Evolutionary conservation across 441 rosid genomes (phyloP).

Genomic region (Adansonia gregorii): DNA sequence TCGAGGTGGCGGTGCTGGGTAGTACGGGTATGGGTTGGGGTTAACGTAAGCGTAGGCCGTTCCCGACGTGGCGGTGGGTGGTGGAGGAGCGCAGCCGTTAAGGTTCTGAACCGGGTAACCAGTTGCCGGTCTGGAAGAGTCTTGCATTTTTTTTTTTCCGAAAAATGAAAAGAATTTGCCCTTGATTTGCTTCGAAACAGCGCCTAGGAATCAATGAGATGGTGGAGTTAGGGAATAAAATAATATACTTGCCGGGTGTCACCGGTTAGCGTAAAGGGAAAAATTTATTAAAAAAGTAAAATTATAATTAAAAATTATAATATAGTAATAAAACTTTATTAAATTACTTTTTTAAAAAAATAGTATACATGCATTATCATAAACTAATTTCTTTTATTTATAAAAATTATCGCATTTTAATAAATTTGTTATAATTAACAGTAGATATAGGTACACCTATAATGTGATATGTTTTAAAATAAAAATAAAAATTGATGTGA

Average conservation of each 20-base stretch:
- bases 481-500: too few relatives aligned
- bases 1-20: conserved; percentile 44
- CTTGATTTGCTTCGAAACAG: neutral
- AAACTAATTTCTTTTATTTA: too few relatives aligned
- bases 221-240: neutral
- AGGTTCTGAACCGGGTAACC: conserved; percentile 56
- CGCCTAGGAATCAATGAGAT: conserved; percentile 5
- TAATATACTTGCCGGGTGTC: neutral
- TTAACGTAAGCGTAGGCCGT: conserved; percentile 50
- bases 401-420: too few relatives aligned
- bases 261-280: neutral
- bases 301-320: too few relatives aligned
- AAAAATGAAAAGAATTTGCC: neutral
- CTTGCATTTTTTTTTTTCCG: conserved; percentile 38
- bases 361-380: too few relatives aligned
- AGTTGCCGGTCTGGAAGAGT: conserved; percentile 56
- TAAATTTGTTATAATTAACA: too few relatives aligned
- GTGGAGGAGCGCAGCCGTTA: conserved; percentile 48
- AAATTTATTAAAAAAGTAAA: neutral
- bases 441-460: too few relatives aligned
- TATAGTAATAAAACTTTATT: too few relatives aligned
- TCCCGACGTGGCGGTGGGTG: conserved; percentile 41
- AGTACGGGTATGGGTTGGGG: conserved; percentile 43
- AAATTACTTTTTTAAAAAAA: too few relatives aligned
- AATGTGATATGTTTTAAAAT: too few relatives aligned